A percentile compares a stretch with the other conserved stretches of the same genome.
Evolutionary conservation across 2,329 filamentous ascomycete species (phyloP).

Genomic region (Epichloe brachyelytri): DNA sequence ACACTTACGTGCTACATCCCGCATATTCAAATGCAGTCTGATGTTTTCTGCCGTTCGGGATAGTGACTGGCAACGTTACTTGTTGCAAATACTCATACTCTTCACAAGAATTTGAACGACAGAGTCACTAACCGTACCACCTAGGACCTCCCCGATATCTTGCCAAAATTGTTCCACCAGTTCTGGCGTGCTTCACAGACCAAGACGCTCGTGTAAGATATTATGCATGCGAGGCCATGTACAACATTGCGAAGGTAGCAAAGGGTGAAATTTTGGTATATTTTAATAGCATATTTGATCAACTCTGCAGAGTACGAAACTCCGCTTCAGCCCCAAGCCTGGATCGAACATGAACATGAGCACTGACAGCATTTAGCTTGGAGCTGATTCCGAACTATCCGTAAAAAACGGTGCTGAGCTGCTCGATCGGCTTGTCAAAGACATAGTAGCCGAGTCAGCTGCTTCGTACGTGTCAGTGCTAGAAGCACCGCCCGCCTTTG

Average conservation of each 20-base stretch:
- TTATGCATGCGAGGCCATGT: slow-evolving; percentile 99
- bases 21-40: neutral
- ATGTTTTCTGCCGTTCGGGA: neutral
- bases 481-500: slow-evolving; percentile 39
- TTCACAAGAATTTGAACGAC: neutral
- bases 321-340: slow-evolving; percentile 1
- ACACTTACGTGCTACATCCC: neutral
- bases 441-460: slow-evolving; percentile 90
- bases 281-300: slow-evolving; percentile 98
- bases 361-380: slow-evolving; percentile 45
- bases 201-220: slow-evolving; percentile 96
- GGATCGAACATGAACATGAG: neutral
- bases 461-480: slow-evolving; percentile 89
- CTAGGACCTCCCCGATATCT: slow-evolving; percentile 87
- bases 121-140: neutral
- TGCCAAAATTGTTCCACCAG: slow-evolving; percentile 86
- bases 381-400: slow-evolving; percentile 88
- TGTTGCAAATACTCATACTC: neutral
- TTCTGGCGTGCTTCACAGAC: slow-evolving; percentile 93
- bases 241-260: slow-evolving; percentile 98
- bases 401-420: slow-evolving; percentile 97
- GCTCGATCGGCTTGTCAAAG: slow-evolving; percentile 85
- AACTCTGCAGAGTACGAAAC: slow-evolving; percentile 72
- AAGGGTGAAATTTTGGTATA: slow-evolving; percentile 95
- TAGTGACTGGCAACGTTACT: neutral